A percentile compares a stretch with the other conserved stretches of the same genome.
phyloP scores from a whole-genome alignment of 2,329 filamentous ascomycete genomes.

The Teratosphaeria epicoccoides region DNA sequence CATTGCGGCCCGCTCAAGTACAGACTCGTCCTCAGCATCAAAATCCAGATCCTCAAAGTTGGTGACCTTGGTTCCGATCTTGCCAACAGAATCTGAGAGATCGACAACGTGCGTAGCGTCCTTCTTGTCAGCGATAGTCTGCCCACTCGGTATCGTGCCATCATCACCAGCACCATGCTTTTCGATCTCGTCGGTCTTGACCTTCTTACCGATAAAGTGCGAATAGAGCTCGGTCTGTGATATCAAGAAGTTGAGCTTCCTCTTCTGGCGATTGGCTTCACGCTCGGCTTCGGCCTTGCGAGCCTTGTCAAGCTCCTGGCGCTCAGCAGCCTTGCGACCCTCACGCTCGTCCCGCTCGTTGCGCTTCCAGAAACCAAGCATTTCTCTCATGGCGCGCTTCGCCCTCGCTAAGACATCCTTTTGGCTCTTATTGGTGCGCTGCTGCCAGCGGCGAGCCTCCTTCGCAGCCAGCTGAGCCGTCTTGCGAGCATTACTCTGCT shows the following conservation, averaged over 20 bases:
- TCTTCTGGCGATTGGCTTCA: conserved; percentile 92
- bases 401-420: conserved; percentile 95
- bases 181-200: conserved; percentile 94
- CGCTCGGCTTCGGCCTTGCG: conserved; percentile 95
- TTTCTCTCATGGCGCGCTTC: conserved; percentile 97
- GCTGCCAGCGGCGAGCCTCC: conserved; percentile 93
- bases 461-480: conserved; percentile 94
- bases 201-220: conserved; percentile 98
- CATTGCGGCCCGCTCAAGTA: conserved; percentile 71
- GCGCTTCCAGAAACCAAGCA: conserved; percentile 99
- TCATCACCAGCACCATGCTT: conserved; percentile 74
- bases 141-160: conserved; percentile 45
- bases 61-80: conserved; percentile 62
- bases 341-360: conserved; percentile 97
- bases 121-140: conserved; percentile 30
- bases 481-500: conserved; percentile 93
- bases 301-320: conserved; percentile 90
- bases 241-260: conserved; percentile 98
- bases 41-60: conserved; percentile 93
- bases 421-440: conserved; percentile 94
- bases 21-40: conserved; percentile 83
- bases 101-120: conserved; percentile 38
- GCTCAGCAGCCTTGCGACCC: conserved; percentile 83
- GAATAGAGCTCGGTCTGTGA: conserved; percentile 98
- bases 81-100: conserved; percentile 37